Percentiles rank a stretch among this genome's conserved stretches.
Conservation (phyloP, 2,329 filamentous ascomycete genomes). For the Camillea tinctor region DNA sequence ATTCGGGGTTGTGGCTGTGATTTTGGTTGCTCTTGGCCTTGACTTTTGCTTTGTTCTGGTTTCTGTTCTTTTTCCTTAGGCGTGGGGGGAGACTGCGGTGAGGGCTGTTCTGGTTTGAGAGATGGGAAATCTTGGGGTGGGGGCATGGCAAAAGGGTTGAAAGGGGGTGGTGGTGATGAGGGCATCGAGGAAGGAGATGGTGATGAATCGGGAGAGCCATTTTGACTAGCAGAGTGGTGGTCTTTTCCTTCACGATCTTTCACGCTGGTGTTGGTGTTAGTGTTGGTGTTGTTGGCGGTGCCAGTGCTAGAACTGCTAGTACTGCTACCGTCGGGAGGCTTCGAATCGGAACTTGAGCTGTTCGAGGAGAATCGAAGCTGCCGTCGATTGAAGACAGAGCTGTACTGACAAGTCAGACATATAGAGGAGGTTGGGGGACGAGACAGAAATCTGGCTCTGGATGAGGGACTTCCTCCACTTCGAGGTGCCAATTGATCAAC, state of each 20-base stretch:
- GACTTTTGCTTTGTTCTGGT: too few relatives aligned
- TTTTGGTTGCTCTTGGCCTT: background rate
- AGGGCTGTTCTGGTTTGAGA: background rate
- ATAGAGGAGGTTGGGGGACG: constrained; percentile 18
- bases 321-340: constrained; percentile 18
- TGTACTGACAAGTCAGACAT: constrained; percentile 30
- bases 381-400: constrained; percentile 15
- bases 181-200: constrained; percentile 2
- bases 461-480: constrained; percentile 4
- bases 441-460: constrained; percentile 23
- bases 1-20: constrained; percentile 4
- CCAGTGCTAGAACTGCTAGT: background rate
- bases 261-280: constrained; percentile 1
- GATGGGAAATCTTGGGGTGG: background rate
- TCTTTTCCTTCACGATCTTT: background rate
- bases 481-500: constrained; percentile 27
- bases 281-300: background rate
- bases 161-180: constrained; percentile 16
- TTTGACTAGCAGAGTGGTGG: background rate
- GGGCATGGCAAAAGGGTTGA: background rate
- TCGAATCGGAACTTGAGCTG: constrained; percentile 13
- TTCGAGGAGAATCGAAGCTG: constrained; percentile 31
- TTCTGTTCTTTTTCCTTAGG: too few relatives aligned
- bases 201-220: background rate
- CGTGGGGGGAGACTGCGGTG: constrained; percentile 1